These are phyloP conservation scores for Talaromyces sp. DNA, from an alignment of 2,329 filamentous ascomycete genomes.

Conservation along the genomic window DNA sequence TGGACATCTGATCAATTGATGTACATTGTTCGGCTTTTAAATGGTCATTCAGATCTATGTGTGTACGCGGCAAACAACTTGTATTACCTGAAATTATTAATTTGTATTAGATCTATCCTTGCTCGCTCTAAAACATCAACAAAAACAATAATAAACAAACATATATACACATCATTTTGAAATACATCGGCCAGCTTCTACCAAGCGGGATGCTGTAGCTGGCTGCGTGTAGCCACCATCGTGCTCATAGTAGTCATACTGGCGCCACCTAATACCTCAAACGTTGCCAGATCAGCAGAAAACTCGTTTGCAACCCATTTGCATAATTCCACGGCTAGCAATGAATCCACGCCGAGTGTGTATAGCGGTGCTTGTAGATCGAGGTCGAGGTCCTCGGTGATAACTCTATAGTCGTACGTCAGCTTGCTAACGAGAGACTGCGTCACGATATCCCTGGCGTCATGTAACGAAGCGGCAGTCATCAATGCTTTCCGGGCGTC, in stretches of 20 bases:
- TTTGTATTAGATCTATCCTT: not conserved
- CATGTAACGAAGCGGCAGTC: constrained; percentile 8
- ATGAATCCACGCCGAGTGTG: constrained; percentile 35
- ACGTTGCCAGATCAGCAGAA: constrained; percentile 27
- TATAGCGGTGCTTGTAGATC: constrained; percentile 22
- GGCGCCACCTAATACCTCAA: constrained; percentile 34
- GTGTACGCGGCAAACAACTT: not conserved
- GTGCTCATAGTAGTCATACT: not conserved
- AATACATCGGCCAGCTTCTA: not conserved
- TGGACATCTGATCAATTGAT: too few relatives aligned
- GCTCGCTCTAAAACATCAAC: not conserved
- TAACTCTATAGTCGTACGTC: constrained; percentile 10
- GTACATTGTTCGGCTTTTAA: too few relatives aligned
- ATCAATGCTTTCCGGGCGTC: constrained; percentile 9
- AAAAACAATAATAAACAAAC: not conserved
- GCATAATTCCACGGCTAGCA: constrained; percentile 41
- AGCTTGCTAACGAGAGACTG: constrained; percentile 12
- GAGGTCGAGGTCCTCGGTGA: constrained; percentile 21
- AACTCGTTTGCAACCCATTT: constrained; percentile 34
- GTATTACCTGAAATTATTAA: not conserved
- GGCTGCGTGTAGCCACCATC: not conserved
- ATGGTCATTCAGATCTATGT: not conserved
- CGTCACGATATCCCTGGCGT: constrained; percentile 10
- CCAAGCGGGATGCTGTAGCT: not conserved
- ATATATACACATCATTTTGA: not conserved